Conservation (phyloP, 2,329 filamentous ascomycete species). For the Triangularia verruculosa region DNA sequence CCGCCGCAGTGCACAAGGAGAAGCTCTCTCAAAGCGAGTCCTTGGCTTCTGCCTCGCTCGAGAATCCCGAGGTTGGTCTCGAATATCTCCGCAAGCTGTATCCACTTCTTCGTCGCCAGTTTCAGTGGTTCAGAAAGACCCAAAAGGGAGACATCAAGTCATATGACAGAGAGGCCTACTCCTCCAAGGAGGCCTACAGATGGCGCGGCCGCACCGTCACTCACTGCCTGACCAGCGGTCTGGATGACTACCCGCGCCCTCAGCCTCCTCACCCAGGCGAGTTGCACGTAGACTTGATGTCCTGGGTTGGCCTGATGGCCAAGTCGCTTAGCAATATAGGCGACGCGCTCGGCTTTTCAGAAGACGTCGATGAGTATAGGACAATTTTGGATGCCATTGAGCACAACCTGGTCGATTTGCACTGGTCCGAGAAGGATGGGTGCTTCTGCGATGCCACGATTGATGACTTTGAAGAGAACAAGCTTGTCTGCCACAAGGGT, state of each 20-base stretch:
- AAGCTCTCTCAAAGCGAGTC: slow-evolving; percentile 41
- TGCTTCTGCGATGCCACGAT: slow-evolving; percentile 94
- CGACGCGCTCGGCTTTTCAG: slow-evolving; percentile 66
- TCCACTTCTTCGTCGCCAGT: slow-evolving; percentile 83
- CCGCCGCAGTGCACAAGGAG: slow-evolving; percentile 42
- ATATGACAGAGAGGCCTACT: slow-evolving; percentile 87
- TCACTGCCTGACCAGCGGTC: slow-evolving; percentile 87
- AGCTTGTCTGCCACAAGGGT: slow-evolving; percentile 91
- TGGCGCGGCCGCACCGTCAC: slow-evolving; percentile 87
- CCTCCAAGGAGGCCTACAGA: slow-evolving; percentile 86
- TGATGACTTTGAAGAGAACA: slow-evolving; percentile 89
- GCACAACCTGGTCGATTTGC: slow-evolving; percentile 85
- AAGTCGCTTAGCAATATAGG: slow-evolving; percentile 80
- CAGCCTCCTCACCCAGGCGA: slow-evolving; percentile 94
- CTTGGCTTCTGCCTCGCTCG: slow-evolving; percentile 62
- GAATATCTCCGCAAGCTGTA: slow-evolving; percentile 76
- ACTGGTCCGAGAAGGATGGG: slow-evolving; percentile 79
- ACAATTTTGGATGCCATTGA: slow-evolving; percentile 73
- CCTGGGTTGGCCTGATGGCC: slow-evolving; percentile 97
- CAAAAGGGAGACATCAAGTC: slow-evolving; percentile 86
- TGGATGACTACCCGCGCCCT: slow-evolving; percentile 93
- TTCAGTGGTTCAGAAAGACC: slow-evolving; percentile 91
- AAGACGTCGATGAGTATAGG: slow-evolving; percentile 72
- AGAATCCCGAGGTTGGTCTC: slow-evolving; percentile 64
- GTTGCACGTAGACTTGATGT: slow-evolving; percentile 89